phyloP scores from a whole-genome alignment of 2,329 filamentous ascomycete species.

The Phaeosphaeria sp. region DNA sequence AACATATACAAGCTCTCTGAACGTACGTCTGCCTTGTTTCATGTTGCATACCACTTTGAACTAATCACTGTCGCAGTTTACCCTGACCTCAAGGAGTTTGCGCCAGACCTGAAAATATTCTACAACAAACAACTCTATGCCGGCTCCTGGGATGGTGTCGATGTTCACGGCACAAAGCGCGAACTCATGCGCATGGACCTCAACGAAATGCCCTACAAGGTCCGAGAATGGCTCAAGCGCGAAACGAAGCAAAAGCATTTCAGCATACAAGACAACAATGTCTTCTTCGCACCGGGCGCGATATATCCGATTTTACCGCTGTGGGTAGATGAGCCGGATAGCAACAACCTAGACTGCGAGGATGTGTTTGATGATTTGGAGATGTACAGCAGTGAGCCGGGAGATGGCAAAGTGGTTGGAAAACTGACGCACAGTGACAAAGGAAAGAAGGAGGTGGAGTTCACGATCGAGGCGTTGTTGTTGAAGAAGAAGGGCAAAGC shows the following conservation, averaged over 20 bases:
- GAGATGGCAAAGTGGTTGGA: conserved; percentile 38
- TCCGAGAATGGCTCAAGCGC: conserved; percentile 56
- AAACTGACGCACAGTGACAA: conserved; percentile 31
- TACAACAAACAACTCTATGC: conserved; percentile 52
- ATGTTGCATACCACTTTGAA: not conserved
- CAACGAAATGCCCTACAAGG: conserved; percentile 51
- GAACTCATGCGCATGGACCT: conserved; percentile 58
- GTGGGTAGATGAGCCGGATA: conserved; percentile 53
- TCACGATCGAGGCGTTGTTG: conserved; percentile 40
- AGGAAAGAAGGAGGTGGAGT: conserved; percentile 36
- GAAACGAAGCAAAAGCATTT: conserved; percentile 50
- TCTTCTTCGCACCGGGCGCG: conserved; percentile 62
- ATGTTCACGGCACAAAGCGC: conserved; percentile 60
- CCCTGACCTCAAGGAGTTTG: conserved; percentile 36
- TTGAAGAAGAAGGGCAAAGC: conserved; percentile 21
- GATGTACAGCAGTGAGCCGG: conserved; percentile 34
- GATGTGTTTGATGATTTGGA: conserved; percentile 44
- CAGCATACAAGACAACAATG: conserved; percentile 52
- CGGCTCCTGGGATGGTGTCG: conserved; percentile 60
- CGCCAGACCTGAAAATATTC: conserved; percentile 46
- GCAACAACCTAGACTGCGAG: conserved; percentile 49
- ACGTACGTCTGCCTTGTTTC: conserved; percentile 1
- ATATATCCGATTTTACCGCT: conserved; percentile 59
- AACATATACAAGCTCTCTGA: conserved; percentile 39
- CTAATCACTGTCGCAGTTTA: conserved; percentile 24